These are phyloP conservation scores for Candida fluviatilis DNA, from an alignment of 805 yeast species.

Conservation along the genomic window DNA sequence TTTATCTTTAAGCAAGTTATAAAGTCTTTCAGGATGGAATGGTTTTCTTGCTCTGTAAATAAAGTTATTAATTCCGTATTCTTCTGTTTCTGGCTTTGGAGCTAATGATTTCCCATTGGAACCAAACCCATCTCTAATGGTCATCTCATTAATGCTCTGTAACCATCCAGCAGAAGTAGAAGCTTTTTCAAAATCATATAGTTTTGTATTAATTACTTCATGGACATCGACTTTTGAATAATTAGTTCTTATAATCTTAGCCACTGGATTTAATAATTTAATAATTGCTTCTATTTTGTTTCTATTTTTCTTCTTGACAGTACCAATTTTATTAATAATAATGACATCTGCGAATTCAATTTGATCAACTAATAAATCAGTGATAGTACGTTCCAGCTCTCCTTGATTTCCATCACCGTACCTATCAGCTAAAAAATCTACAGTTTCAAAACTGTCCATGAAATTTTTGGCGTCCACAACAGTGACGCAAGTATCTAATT, in stretches of 20 bases:
- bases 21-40: slow-evolving; percentile 42
- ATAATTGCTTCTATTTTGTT: slow-evolving; percentile 29
- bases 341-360: slow-evolving; percentile 44
- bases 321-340: slow-evolving; percentile 35
- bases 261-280: slow-evolving; percentile 37
- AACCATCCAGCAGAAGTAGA: slow-evolving; percentile 44
- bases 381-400: slow-evolving; percentile 41
- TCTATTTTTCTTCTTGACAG: slow-evolving; percentile 20
- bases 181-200: slow-evolving; percentile 39
- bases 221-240: slow-evolving; percentile 34
- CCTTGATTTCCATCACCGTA: slow-evolving; percentile 36
- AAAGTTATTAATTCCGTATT: slow-evolving; percentile 43
- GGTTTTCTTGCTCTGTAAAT: slow-evolving; percentile 39
- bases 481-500: slow-evolving; percentile 44
- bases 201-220: slow-evolving; percentile 32
- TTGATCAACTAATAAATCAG: slow-evolving; percentile 44
- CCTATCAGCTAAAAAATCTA: slow-evolving; percentile 38
- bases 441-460: slow-evolving; percentile 38
- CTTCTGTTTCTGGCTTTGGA: slow-evolving; percentile 45
- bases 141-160: slow-evolving; percentile 36
- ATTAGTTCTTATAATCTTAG: slow-evolving; percentile 32
- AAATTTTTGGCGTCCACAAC: slow-evolving; percentile 43
- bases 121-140: slow-evolving; percentile 28
- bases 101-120: slow-evolving; percentile 16
- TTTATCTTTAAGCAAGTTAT: slow-evolving; percentile 31